Conservation (phyloP, 2,329 filamentous ascomycete genomes). For the Passalora sequoiae region DNA sequence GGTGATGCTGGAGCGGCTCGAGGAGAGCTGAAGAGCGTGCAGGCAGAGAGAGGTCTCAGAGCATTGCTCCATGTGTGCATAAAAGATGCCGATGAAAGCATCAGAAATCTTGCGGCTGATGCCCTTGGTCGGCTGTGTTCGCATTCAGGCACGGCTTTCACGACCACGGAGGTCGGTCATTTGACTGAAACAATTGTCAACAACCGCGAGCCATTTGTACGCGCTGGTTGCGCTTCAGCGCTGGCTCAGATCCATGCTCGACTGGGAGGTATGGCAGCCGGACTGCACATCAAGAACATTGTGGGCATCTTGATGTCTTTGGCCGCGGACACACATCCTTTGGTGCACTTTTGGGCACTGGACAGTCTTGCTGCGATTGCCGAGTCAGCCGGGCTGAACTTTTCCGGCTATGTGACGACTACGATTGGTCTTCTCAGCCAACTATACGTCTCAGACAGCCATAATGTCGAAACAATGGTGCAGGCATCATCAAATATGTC, state of each 20-base stretch:
- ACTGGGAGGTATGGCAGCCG: slow-evolving; percentile 94
- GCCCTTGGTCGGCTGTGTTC: slow-evolving; percentile 81
- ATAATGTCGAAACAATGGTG: slow-evolving; percentile 76
- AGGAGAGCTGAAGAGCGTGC: slow-evolving; percentile 66
- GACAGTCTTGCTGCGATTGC: slow-evolving; percentile 81
- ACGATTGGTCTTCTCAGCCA: slow-evolving; percentile 92
- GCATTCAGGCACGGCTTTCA: slow-evolving; percentile 79
- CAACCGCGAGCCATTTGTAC: slow-evolving; percentile 86
- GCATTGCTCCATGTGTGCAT: slow-evolving; percentile 72
- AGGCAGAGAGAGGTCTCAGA: slow-evolving; percentile 68
- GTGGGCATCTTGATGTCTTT: slow-evolving; percentile 97
- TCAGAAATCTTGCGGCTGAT: slow-evolving; percentile 79
- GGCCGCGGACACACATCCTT: slow-evolving; percentile 88
- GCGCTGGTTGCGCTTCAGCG: slow-evolving; percentile 90
- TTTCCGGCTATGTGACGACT: slow-evolving; percentile 82
- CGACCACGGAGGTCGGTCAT: slow-evolving; percentile 81
- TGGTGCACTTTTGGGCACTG: slow-evolving; percentile 93
- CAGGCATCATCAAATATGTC: slow-evolving; percentile 86
- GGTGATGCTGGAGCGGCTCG: slow-evolving; percentile 69
- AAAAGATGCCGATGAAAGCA: slow-evolving; percentile 74
- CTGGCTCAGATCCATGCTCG: slow-evolving; percentile 90
- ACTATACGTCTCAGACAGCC: slow-evolving; percentile 83
- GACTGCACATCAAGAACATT: slow-evolving; percentile 93
- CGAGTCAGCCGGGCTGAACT: slow-evolving; percentile 87
- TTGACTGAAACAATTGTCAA: slow-evolving; percentile 90